phyloP scores from a whole-genome alignment of 2,329 filamentous ascomycete species.

The Monilinia fructigena region DNA sequence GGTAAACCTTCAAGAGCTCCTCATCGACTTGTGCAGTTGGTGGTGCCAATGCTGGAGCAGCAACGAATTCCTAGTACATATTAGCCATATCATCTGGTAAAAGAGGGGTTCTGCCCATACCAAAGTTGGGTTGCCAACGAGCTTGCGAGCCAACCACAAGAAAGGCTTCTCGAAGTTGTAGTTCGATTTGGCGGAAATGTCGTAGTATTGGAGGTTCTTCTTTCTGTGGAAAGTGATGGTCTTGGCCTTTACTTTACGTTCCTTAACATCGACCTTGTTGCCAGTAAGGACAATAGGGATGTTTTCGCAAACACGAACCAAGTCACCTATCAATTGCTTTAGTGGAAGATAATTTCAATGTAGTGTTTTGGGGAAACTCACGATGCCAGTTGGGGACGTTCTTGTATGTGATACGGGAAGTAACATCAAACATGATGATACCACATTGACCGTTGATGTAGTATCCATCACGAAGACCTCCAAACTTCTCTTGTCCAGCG shows the following conservation, averaged over 20 bases:
- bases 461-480: conserved; percentile 98
- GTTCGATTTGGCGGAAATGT: conserved; percentile 99
- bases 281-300: conserved; percentile 97
- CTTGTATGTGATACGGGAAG: conserved; percentile 99
- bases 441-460: conserved; percentile 99
- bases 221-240: conserved; percentile 99
- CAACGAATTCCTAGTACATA: conserved; percentile 79
- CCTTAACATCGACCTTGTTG: conserved; percentile 99
- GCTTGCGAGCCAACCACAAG: conserved; percentile 98
- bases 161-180: conserved; percentile 99
- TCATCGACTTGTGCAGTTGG: conserved; percentile 89
- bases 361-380: conserved; percentile 52
- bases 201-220: conserved; percentile 99
- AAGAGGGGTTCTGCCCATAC: conserved; percentile 51
- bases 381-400: conserved; percentile 99
- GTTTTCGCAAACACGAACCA: conserved; percentile 99
- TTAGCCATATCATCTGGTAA: conserved; percentile 28
- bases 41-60: conserved; percentile 89
- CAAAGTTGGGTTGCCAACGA: conserved; percentile 86
- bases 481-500: conserved; percentile 98
- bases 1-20: conserved; percentile 75
- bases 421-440: conserved; percentile 99
- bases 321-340: conserved; percentile 64
- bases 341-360: conserved; percentile 22
- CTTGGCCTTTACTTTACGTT: conserved; percentile 99